These are phyloP conservation scores for Globisporangium ultimum DNA, from an alignment of 352 stramenopile species.

Conservation along the genomic window DNA sequence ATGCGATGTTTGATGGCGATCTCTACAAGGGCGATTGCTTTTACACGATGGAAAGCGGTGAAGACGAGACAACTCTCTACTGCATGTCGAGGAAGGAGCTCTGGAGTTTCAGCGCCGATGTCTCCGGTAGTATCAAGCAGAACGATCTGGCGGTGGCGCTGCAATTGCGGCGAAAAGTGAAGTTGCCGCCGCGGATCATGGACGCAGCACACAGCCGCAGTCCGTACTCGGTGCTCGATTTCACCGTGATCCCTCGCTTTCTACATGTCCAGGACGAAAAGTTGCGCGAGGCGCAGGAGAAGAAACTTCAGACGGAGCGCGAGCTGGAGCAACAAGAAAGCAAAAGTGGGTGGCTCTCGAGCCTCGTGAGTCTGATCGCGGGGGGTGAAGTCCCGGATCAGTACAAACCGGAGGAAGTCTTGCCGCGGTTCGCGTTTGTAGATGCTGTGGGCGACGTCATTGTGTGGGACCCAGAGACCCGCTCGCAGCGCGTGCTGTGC, in stretches of 20 bases:
- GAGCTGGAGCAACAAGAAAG: conserved; percentile 44
- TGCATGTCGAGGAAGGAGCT: conserved; percentile 56
- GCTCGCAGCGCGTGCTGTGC: conserved; percentile 59
- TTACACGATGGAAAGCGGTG: conserved; percentile 54
- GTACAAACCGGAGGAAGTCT: conserved; percentile 62
- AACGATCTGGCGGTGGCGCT: conserved; percentile 38
- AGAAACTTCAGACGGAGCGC: conserved; percentile 26
- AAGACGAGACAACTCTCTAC: conserved; percentile 45
- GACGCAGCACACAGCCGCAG: conserved; percentile 1
- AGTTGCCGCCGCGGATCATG: conserved; percentile 36
- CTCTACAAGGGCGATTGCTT: conserved; percentile 28
- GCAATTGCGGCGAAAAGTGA: conserved; percentile 40
- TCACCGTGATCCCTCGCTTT: conserved; percentile 54
- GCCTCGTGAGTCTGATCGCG: conserved; percentile 54
- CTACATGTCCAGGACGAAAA: conserved; percentile 49
- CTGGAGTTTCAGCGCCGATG: conserved; percentile 46
- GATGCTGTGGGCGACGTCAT: conserved; percentile 53
- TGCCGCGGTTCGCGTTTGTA: conserved; percentile 65
- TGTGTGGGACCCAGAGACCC: conserved; percentile 77
- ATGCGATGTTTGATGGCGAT: conserved; percentile 10
- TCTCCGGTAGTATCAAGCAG: conserved; percentile 38
- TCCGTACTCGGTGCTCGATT: conserved; percentile 28
- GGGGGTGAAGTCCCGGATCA: conserved; percentile 67
- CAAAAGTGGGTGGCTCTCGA: conserved; percentile 50
- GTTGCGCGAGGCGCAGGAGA: conserved; percentile 26